phyloP scores from a whole-genome alignment of 139 green algal species.

The Micractinium conductrix region DNA sequence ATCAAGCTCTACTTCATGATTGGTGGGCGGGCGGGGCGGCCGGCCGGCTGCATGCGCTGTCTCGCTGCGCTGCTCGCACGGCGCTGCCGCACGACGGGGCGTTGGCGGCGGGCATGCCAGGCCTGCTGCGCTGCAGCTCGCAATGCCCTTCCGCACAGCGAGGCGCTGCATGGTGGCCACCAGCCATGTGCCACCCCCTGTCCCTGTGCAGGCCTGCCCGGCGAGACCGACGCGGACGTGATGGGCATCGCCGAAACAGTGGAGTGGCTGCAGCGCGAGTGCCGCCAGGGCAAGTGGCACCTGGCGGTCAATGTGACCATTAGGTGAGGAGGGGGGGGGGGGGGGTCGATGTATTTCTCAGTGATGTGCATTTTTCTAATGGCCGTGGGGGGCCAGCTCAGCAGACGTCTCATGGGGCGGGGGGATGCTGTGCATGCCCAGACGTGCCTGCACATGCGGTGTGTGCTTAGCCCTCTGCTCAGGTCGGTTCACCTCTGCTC shows the following conservation, averaged over 20 bases:
- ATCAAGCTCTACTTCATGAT: constrained; percentile 82
- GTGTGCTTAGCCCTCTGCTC: no score
- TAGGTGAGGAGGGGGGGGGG: background rate
- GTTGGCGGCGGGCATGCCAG: no score
- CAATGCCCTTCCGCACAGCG: no score
- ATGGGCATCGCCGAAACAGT: constrained; percentile 80
- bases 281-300: constrained; percentile 57
- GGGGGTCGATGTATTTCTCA: no score
- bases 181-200: background rate
- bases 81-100: no score
- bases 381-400: background rate
- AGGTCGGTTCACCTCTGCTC: background rate
- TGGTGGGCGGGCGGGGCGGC: constrained; percentile 12
- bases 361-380: no score
- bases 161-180: no score
- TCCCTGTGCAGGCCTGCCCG: constrained; percentile 64
- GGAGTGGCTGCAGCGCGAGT: constrained; percentile 72
- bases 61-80: background rate
- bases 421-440: no score
- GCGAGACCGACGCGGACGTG: constrained; percentile 82
- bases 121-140: no score
- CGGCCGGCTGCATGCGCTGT: background rate
- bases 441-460: no score
- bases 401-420: no score
- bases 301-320: constrained; percentile 76